Conservation (phyloP, 371 early-diverging fungal genomes). For the Umbelopsis sp. region DNA sequence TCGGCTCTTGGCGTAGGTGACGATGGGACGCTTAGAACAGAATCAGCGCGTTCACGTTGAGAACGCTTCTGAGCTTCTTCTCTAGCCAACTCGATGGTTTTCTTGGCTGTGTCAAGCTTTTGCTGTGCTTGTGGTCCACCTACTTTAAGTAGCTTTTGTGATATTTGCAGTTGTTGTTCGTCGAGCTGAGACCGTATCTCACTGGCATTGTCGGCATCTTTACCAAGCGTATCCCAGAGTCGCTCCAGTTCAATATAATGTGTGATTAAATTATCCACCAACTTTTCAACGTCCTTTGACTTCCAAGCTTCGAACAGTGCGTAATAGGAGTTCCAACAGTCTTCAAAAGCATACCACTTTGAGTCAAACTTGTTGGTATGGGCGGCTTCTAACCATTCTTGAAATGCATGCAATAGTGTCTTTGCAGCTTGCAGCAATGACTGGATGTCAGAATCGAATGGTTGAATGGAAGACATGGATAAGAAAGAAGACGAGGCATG, state of each 20-base stretch:
- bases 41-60: conserved; percentile 10
- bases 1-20: conserved; percentile 32
- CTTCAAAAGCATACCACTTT: conserved; percentile 45
- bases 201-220: conserved; percentile 45
- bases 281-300: conserved; percentile 60
- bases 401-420: conserved; percentile 55
- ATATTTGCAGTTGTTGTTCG: conserved; percentile 19
- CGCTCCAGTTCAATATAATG: conserved; percentile 74
- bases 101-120: conserved; percentile 8
- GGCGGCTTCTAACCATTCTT: conserved; percentile 52
- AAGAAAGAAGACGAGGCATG: conserved; percentile 10
- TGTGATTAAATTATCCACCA: conserved; percentile 62
- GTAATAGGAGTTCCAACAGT: conserved; percentile 62
- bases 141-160: conserved; percentile 31
- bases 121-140: conserved; percentile 25
- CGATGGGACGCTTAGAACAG: conserved; percentile 21
- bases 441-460: conserved; percentile 29
- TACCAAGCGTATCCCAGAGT: conserved; percentile 66
- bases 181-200: conserved; percentile 42
- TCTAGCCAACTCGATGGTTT: conserved; percentile 1
- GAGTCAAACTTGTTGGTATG: conserved; percentile 29
- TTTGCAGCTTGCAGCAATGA: conserved; percentile 46
- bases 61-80: conserved; percentile 6
- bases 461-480: conserved; percentile 18
- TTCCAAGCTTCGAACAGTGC: conserved; percentile 75